Evolutionary conservation across 1,139 yeast genomes (phyloP), one percentile per base, ranked within the genome.

Genomic region (Candida sanyaensis): DNA sequence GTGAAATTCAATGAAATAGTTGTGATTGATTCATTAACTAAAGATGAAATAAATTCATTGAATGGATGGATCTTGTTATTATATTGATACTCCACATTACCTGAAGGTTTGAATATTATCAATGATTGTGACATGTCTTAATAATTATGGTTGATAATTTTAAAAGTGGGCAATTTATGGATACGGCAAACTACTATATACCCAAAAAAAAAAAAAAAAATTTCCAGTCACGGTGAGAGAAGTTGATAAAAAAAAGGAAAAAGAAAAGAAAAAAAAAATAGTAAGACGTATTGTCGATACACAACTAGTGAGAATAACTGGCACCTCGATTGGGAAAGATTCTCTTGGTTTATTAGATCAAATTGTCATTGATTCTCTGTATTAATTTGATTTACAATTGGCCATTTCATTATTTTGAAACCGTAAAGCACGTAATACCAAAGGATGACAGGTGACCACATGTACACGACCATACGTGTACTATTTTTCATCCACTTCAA

Each of bases 1-100:
- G 50, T 64, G 50, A 73, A 73, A 52, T 69, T 65, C 6, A 61
- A 50, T 41, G 71, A 77, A 46, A 73, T 60, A 43, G 64, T 71
- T 5, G 57, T 57, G 42, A 55, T 61, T 7, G 73, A 62, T 42
- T 73, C 78, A 50, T 72, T 71, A 40, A 74, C 77, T n/a, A 74
- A 56, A 29, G 63, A 55, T 40, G 66, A 59, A 33, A 75, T 64
- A 46, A 71, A 64, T 41, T 72, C 78, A 55, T 75, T 75, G 59
- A 75, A 75, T 1, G 78, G 77, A 29, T 65, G 60, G 39, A 66
- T 59, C 52, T 71, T 73, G 49, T 53, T 65, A 53, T 74, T 73
- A 55, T 55, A 63, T 54, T 68, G 77, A 56, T 73, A 75, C 43
- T 62, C 65, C 5, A 75, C 62, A 46, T 58, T 60, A 2, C 80